These are phyloP conservation scores for Sphaerosporella brunnea DNA, from an alignment of 495 filamentous ascomycete species.

Conservation along the genomic window DNA sequence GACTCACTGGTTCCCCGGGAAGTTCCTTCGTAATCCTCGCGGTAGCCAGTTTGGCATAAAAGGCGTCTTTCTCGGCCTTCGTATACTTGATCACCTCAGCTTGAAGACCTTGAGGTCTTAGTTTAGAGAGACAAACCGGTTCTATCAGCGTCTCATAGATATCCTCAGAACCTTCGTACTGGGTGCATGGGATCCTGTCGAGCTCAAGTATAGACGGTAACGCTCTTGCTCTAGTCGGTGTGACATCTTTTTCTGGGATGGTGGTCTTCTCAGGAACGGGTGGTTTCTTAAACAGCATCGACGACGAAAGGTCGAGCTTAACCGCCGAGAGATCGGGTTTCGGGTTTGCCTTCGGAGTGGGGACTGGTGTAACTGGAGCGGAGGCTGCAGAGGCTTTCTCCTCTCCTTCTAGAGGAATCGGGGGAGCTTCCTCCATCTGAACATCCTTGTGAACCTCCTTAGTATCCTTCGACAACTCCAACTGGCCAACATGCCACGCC, in stretches of 20 bases:
- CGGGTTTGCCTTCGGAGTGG: background rate
- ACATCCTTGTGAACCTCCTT: background rate
- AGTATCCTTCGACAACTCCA: background rate
- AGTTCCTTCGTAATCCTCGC: no score
- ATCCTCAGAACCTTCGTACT: no score
- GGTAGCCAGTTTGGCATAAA: no score
- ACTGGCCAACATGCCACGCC: background rate
- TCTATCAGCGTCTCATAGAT: no score
- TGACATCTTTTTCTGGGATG: background rate
- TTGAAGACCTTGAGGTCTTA: no score
- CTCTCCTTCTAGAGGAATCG: background rate
- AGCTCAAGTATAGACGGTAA: no score
- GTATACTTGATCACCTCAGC: no score
- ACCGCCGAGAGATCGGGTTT: constrained; percentile 12
- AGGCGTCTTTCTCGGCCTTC: no score
- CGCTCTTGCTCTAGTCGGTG: background rate
- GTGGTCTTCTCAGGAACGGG: background rate
- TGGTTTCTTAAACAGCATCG: constrained; percentile 16
- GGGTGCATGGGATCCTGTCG: no score
- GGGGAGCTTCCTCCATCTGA: background rate
- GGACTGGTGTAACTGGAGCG: constrained; percentile 1
- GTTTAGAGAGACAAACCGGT: no score
- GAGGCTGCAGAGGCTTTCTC: no score
- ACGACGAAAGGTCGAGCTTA: constrained; percentile 14
- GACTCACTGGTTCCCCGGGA: no score